Percentiles rank a stretch among this genome's conserved stretches.
Evolutionary conservation across 441 rosid species (phyloP).

Genomic region (Geranium incanum): DNA sequence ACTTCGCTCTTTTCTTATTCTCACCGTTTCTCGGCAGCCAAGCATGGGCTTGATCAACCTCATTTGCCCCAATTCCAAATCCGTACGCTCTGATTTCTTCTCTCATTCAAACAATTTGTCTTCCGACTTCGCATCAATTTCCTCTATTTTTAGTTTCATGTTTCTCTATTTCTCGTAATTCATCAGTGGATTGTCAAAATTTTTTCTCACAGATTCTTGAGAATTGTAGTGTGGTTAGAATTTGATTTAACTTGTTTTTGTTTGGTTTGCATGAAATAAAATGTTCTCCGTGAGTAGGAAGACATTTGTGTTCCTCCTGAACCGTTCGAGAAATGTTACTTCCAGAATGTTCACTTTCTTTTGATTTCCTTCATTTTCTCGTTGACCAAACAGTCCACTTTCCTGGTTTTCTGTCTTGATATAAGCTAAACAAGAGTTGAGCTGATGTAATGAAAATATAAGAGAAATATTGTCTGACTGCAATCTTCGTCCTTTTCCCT

Average conservation of each 20-base stretch:
- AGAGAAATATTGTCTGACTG: neutral
- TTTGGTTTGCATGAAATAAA: neutral
- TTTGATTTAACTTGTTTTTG: neutral
- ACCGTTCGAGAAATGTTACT: neutral
- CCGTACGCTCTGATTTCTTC: conserved; percentile 25
- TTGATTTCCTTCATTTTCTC: conserved; percentile 3
- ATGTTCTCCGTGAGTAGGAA: neutral
- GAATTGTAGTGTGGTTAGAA: neutral
- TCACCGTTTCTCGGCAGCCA: conserved; percentile 3
- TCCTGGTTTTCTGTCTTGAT: neutral
- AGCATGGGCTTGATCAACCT: conserved; percentile 25
- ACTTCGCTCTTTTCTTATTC: neutral
- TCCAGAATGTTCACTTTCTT: neutral
- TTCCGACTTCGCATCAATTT: neutral
- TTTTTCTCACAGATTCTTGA: neutral
- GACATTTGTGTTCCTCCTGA: neutral
- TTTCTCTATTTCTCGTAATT: neutral
- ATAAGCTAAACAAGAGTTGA: neutral
- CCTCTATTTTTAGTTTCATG: neutral
- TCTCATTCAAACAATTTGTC: neutral
- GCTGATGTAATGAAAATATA: neutral
- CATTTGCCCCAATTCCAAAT: conserved; percentile 45
- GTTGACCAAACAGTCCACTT: neutral
- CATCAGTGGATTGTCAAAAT: neutral
- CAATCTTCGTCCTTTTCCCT: neutral